Evolutionary conservation across 2,329 filamentous ascomycete genomes (phyloP).

Genomic region (Ophiosphaerella herpotricha): DNA sequence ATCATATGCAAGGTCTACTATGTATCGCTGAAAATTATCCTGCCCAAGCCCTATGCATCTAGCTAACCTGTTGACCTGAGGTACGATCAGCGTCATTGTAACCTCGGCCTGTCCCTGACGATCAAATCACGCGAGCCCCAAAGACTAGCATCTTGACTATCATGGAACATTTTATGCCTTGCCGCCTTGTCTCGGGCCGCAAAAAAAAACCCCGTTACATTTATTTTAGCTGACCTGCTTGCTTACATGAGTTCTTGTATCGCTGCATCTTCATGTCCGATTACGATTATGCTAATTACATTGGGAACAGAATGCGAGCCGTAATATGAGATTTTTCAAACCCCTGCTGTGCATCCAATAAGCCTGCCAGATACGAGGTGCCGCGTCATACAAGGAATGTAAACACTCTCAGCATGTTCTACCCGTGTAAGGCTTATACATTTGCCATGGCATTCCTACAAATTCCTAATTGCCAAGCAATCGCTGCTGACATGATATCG

Average conservation of each 20-base stretch:
- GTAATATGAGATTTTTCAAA: too few relatives aligned
- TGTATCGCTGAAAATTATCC: neutral
- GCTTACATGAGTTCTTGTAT: slow-evolving; percentile 9
- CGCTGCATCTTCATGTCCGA: too few relatives aligned
- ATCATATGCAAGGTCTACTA: slow-evolving; percentile 17
- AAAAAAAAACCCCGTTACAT: slow-evolving; percentile 1
- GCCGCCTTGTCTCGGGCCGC: slow-evolving; percentile 7
- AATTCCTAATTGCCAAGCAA: neutral
- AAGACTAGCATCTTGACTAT: slow-evolving; percentile 5
- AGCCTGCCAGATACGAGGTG: neutral
- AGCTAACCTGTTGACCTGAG: slow-evolving; percentile 15
- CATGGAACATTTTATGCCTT: neutral
- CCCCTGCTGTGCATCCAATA: too few relatives aligned
- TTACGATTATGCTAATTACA: too few relatives aligned
- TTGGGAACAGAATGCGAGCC: too few relatives aligned
- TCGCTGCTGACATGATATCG: neutral
- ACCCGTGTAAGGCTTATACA: neutral
- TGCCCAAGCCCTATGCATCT: slow-evolving; percentile 13
- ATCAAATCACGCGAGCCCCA: slow-evolving; percentile 20
- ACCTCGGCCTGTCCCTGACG: slow-evolving; percentile 21
- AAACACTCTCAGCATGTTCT: neutral
- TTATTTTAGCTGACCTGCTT: neutral
- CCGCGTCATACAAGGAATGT: neutral
- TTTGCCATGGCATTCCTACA: neutral
- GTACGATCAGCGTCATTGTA: slow-evolving; percentile 23